Evolutionary conservation across 1,284 basidiomycete genomes (phyloP).

Genomic region (Ustilago nuda): DNA sequence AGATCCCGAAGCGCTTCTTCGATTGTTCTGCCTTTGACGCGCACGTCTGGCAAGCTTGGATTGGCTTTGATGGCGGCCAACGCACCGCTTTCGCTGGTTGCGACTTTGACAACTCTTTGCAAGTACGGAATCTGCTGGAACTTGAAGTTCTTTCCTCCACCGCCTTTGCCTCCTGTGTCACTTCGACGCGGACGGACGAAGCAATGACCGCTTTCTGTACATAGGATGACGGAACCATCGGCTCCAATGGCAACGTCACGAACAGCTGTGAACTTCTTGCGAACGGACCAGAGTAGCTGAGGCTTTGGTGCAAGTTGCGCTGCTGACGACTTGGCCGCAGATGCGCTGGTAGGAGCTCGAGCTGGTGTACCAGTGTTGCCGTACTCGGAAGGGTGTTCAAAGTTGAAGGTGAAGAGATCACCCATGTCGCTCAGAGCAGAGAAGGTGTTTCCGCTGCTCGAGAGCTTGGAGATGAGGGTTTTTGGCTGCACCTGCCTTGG

Average conservation of each 20-base stretch:
- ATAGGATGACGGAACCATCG: slow-evolving; percentile 89
- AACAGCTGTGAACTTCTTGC: slow-evolving; percentile 83
- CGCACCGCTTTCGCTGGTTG: slow-evolving; percentile 87
- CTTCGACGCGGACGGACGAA: slow-evolving; percentile 73
- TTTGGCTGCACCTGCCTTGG: slow-evolving; percentile 63
- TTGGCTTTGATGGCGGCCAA: slow-evolving; percentile 88
- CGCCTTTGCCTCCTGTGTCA: slow-evolving; percentile 42
- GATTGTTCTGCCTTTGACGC: slow-evolving; percentile 75
- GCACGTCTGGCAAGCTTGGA: slow-evolving; percentile 76
- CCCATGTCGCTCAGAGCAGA: slow-evolving; percentile 87
- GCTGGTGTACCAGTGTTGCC: slow-evolving; percentile 27
- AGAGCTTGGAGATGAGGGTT: slow-evolving; percentile 81
- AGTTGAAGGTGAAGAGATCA: slow-evolving; percentile 88
- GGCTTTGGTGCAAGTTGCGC: slow-evolving; percentile 73
- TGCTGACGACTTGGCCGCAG: slow-evolving; percentile 24
- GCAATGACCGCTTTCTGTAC: slow-evolving; percentile 93
- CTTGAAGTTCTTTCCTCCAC: slow-evolving; percentile 69
- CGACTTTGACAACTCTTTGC: slow-evolving; percentile 86
- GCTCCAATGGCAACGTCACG: slow-evolving; percentile 88
- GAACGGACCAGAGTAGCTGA: slow-evolving; percentile 89
- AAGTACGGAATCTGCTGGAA: slow-evolving; percentile 85
- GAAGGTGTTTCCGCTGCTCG: slow-evolving; percentile 82
- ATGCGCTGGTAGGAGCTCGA: slow-evolving; percentile 13
- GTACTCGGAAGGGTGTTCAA: slow-evolving; percentile 66
- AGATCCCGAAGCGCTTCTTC: slow-evolving; percentile 76